These are phyloP conservation scores for Grosmannia clavigera DNA, from an alignment of 2,329 filamentous ascomycete genomes.

Conservation along the genomic window DNA sequence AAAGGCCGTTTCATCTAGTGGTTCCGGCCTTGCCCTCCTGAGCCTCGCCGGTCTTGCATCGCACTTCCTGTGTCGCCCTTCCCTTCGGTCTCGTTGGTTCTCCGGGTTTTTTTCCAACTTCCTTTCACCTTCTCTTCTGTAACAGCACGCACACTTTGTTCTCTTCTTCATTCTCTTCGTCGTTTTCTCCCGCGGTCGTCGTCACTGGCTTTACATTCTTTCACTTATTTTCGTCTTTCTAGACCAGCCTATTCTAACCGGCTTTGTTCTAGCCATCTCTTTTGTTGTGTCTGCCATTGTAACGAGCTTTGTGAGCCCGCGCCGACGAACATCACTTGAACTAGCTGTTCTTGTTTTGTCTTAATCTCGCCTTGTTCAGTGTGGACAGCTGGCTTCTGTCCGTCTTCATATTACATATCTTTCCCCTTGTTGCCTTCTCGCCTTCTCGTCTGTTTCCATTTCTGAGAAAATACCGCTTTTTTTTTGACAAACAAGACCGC, in stretches of 20 bases:
- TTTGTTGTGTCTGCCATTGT: not conserved
- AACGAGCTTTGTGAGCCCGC: not conserved
- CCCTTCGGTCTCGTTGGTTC: not conserved
- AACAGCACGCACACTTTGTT: not conserved
- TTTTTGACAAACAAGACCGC: not conserved
- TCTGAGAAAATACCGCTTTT: not conserved
- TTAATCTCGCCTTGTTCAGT: not conserved
- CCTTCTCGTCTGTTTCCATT: not conserved
- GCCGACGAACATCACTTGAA: not conserved
- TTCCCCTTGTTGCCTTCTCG: not conserved
- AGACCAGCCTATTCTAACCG: not conserved
- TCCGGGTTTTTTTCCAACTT: not conserved
- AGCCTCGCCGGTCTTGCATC: too few relatives aligned
- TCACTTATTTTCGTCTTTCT: not conserved
- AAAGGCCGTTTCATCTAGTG: not conserved
- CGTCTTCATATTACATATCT: not conserved
- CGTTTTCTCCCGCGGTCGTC: not conserved
- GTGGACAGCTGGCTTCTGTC: not conserved
- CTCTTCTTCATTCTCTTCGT: not conserved
- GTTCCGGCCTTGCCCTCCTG: too few relatives aligned
- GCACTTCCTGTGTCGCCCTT: not conserved
- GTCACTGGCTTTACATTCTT: not conserved
- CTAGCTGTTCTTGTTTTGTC: not conserved
- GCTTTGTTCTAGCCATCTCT: not conserved
- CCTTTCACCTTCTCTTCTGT: not conserved